Conservation (phyloP, 179 eudicot genomes). For the Vitellaria paradoxa region DNA sequence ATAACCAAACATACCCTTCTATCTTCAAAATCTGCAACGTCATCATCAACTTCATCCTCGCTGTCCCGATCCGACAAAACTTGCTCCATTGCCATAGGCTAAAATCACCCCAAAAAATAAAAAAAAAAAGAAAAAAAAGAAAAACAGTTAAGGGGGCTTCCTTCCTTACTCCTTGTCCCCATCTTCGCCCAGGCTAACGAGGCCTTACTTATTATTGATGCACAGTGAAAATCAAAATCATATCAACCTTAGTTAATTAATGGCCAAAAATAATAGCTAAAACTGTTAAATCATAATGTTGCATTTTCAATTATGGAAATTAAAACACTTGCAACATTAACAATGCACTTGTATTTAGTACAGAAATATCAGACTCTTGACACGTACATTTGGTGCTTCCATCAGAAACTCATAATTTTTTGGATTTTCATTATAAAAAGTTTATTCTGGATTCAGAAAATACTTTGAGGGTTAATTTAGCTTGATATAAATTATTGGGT, state of each 20-base stretch:
- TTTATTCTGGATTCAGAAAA: neutral
- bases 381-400: neutral
- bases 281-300: neutral
- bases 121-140: too few species aligned
- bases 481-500: too few species aligned
- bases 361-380: neutral
- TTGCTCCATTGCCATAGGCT: slow-evolving; percentile 96
- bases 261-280: neutral
- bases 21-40: slow-evolving; percentile 95
- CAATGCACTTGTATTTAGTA: neutral
- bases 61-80: slow-evolving; percentile 90
- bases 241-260: neutral
- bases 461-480: neutral
- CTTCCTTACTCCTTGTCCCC: too few species aligned
- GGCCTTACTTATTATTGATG: slow-evolving; percentile 1
- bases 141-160: too few species aligned
- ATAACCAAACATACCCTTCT: slow-evolving; percentile 67
- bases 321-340: neutral
- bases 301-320: neutral
- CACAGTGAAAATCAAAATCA: neutral
- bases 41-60: slow-evolving; percentile 99
- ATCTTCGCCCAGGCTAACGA: neutral
- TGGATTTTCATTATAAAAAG: neutral
- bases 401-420: neutral
- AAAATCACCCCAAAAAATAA: slow-evolving; percentile 17